phyloP scores from a whole-genome alignment of 352 stramenopile genomes.

The Phytophthora quininea region DNA sequence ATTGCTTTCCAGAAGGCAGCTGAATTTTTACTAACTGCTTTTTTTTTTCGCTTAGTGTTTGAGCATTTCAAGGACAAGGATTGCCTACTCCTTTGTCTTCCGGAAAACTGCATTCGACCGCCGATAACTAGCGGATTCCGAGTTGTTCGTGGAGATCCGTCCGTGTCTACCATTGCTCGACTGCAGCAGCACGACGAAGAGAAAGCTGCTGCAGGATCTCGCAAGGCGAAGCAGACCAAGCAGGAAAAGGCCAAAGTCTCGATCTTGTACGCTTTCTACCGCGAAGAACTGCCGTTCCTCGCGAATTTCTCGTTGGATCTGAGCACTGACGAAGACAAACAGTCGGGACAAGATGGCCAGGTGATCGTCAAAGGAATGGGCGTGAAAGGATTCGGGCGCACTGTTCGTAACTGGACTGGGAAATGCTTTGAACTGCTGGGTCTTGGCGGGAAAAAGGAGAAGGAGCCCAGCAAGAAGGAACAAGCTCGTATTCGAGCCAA shows the following conservation, averaged over 20 bases:
- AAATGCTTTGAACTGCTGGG: slow-evolving; percentile 34
- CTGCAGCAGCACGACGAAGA: slow-evolving; percentile 40
- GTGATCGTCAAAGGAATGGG: slow-evolving; percentile 65
- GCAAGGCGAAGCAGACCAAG: slow-evolving; percentile 24
- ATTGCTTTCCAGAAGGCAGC: background rate
- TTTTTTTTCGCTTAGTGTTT: slow-evolving; percentile 42
- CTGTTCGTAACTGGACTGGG: slow-evolving; percentile 25
- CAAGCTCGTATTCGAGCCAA: slow-evolving; percentile 13
- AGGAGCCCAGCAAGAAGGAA: slow-evolving; percentile 20
- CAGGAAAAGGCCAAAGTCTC: slow-evolving; percentile 23
- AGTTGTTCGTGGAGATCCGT: slow-evolving; percentile 42
- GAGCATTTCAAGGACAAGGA: slow-evolving; percentile 65
- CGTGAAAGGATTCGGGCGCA: slow-evolving; percentile 43
- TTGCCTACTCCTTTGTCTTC: slow-evolving; percentile 56
- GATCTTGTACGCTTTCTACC: slow-evolving; percentile 67
- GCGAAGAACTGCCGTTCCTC: slow-evolving; percentile 69
- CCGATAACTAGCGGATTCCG: slow-evolving; percentile 57
- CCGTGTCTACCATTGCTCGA: slow-evolving; percentile 43
- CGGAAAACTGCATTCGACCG: slow-evolving; percentile 46
- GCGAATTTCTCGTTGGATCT: slow-evolving; percentile 46
- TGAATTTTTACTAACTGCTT: background rate
- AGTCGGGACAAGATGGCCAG: slow-evolving; percentile 28
- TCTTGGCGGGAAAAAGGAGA: slow-evolving; percentile 28
- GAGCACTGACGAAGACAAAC: slow-evolving; percentile 30
- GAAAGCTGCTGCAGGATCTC: slow-evolving; percentile 10